Conservation (phyloP, 2,329 filamentous ascomycete genomes). For the Emergomyces pasteurianus region DNA sequence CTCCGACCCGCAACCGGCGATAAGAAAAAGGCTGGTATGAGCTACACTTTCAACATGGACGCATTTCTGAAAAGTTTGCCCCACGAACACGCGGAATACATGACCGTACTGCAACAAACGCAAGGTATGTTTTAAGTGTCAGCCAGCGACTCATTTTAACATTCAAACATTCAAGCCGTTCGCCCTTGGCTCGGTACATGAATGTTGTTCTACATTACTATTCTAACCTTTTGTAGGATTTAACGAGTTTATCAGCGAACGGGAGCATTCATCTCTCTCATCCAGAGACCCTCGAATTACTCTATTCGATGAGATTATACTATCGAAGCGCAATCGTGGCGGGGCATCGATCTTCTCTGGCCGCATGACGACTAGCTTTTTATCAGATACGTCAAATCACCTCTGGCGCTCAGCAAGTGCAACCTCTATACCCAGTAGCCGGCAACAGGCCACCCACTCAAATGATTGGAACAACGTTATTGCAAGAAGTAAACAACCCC, state of each 20-base stretch:
- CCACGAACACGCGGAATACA: conserved; percentile 52
- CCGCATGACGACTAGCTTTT: conserved; percentile 40
- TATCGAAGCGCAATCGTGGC: conserved; percentile 52
- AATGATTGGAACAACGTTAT: conserved; percentile 43
- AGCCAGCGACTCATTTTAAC: background rate
- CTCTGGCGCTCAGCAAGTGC: conserved; percentile 52
- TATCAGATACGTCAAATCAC: conserved; percentile 52
- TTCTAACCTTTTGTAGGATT: conserved; percentile 32
- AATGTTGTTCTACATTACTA: background rate
- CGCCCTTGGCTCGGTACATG: background rate
- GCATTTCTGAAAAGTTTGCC: conserved; percentile 54
- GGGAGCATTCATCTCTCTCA: conserved; percentile 41
- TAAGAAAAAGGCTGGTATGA: conserved; percentile 49
- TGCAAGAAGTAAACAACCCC: conserved; percentile 34
- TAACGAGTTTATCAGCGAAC: conserved; percentile 54
- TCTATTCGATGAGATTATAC: conserved; percentile 53
- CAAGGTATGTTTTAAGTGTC: conserved; percentile 35
- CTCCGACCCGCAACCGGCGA: conserved; percentile 47
- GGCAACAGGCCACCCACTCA: conserved; percentile 30
- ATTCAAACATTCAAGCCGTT: background rate
- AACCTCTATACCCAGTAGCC: conserved; percentile 42
- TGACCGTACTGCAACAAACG: conserved; percentile 51
- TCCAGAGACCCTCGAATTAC: conserved; percentile 45
- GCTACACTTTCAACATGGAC: conserved; percentile 56
- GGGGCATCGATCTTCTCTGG: conserved; percentile 45